Evolutionary conservation across 2,329 filamentous ascomycete species (phyloP).

Genomic region (Pyrenochaeta sp.): DNA sequence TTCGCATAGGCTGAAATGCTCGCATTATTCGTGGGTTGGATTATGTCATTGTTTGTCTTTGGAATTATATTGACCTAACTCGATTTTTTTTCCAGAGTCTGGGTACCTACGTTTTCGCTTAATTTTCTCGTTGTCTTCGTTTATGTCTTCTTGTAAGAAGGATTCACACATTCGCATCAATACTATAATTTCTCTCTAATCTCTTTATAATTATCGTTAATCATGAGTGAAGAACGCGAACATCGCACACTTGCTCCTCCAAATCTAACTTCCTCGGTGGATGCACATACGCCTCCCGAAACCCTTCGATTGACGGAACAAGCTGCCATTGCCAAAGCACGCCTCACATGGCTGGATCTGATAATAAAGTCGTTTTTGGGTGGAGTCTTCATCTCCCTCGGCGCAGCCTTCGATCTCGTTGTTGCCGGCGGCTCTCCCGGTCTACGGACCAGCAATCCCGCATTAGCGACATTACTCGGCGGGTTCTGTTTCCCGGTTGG

Average conservation of each 20-base stretch:
- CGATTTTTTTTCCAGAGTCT: too few relatives aligned
- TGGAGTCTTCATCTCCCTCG: constrained; percentile 45
- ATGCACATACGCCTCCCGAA: constrained; percentile 15
- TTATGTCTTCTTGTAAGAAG: too few relatives aligned
- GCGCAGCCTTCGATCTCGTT: constrained; percentile 45
- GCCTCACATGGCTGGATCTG: constrained; percentile 42
- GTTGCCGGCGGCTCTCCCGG: constrained; percentile 39
- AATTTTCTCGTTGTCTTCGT: too few relatives aligned
- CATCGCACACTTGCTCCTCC: constrained; percentile 13
- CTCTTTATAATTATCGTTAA: background rate
- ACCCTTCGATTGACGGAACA: constrained; percentile 15
- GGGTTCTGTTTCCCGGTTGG: constrained; percentile 18
- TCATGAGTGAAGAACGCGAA: constrained; percentile 4
- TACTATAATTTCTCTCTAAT: too few relatives aligned
- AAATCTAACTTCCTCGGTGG: constrained; percentile 10
- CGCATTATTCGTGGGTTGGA: too few relatives aligned
- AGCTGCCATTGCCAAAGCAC: constrained; percentile 21
- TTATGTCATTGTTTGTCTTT: too few relatives aligned
- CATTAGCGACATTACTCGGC: constrained; percentile 15
- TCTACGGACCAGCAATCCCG: constrained; percentile 20
- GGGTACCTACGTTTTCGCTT: too few relatives aligned
- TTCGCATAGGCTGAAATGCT: too few relatives aligned
- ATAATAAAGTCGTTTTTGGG: constrained; percentile 43
- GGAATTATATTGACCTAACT: too few relatives aligned
- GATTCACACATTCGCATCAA: too few relatives aligned